These are phyloP conservation scores for Arthroderma uncinatum DNA, from an alignment of 2,329 filamentous ascomycete genomes.

Conservation along the genomic window DNA sequence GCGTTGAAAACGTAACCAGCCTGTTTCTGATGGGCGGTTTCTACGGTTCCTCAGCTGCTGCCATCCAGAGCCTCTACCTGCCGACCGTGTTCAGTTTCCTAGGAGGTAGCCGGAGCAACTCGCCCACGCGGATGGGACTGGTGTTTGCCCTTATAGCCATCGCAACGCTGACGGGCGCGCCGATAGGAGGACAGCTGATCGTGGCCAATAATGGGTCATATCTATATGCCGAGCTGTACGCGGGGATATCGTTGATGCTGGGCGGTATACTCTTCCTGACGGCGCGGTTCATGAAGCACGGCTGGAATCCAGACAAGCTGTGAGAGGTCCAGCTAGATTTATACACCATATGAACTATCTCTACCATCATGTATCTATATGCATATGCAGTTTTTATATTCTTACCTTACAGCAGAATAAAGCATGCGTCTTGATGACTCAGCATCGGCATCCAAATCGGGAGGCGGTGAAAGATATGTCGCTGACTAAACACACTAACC, in stretches of 20 bases:
- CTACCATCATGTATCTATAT: background rate
- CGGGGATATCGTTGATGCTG: constrained; percentile 4
- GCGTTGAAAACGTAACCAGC: constrained; percentile 19
- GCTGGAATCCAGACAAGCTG: constrained; percentile 9
- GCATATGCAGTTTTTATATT: background rate
- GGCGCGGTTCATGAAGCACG: constrained; percentile 9
- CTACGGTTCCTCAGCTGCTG: constrained; percentile 25
- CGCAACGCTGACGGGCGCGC: constrained; percentile 9
- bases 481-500: background rate
- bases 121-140: constrained; percentile 5
- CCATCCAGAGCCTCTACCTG: constrained; percentile 23
- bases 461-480: background rate
- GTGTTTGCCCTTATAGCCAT: constrained; percentile 9
- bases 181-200: constrained; percentile 11
- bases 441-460: background rate
- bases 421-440: background rate
- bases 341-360: background rate
- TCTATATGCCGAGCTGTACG: constrained; percentile 11
- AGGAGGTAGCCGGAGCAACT: constrained; percentile 4
- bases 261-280: constrained; percentile 8
- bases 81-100: constrained; percentile 11
- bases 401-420: background rate
- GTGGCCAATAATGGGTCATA: constrained; percentile 7
- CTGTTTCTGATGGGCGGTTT: constrained; percentile 23
- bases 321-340: background rate